A percentile compares a stretch with the other conserved stretches of the same genome.
phyloP scores from a whole-genome alignment of 2,329 filamentous ascomycete species.

The Ceratocystis papillata region DNA sequence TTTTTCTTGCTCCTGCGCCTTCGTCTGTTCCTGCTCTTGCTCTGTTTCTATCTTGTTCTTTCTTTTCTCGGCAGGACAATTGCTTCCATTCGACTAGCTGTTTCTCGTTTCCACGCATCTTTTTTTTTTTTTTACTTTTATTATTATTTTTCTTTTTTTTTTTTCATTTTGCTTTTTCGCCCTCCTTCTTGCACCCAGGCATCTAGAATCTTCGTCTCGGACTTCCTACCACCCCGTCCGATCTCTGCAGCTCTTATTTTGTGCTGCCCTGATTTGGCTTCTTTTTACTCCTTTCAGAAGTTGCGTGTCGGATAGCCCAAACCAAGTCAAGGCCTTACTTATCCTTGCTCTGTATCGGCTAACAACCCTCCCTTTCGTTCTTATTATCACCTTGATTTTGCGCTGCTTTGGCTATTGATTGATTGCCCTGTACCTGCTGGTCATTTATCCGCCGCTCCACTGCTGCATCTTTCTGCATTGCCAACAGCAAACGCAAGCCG shows the following conservation, averaged over 20 bases:
- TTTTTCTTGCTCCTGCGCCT: neutral
- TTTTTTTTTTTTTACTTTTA: conserved; percentile 16
- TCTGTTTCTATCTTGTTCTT: neutral
- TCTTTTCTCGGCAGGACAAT: neutral
- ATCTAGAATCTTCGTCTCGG: neutral
- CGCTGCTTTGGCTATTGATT: neutral
- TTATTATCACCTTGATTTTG: neutral
- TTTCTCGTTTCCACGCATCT: neutral
- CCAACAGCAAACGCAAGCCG: neutral
- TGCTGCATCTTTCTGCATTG: neutral
- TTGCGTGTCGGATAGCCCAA: too few relatives aligned
- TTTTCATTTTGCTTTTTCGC: neutral
- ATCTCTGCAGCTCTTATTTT: neutral
- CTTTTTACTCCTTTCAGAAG: neutral
- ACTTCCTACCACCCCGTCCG: too few relatives aligned
- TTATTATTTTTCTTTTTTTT: neutral
- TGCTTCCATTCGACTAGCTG: neutral
- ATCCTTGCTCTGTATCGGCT: neutral
- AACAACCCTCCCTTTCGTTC: neutral
- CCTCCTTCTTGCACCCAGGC: neutral
- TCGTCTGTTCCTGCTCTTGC: neutral
- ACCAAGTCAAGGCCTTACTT: too few relatives aligned
- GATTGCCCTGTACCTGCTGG: neutral
- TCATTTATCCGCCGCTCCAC: neutral
- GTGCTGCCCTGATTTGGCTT: neutral